Evolutionary conservation across 768 basidiomycete species (phyloP), one percentile per base, ranked within the genome.

Genomic region (Psilocybe azurescens): DNA sequence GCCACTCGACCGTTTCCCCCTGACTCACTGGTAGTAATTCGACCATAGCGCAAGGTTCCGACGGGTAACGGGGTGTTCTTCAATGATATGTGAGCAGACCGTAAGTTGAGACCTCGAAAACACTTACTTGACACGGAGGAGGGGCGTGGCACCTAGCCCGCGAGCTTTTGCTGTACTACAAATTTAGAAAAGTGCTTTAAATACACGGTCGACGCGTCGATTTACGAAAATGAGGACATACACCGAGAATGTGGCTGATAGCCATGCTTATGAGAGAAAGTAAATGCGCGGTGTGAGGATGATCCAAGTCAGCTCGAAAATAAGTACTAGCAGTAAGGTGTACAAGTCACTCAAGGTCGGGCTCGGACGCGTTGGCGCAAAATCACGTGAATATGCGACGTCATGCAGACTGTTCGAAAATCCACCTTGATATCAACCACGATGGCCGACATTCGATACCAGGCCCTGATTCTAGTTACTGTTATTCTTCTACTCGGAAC

Each of bases 1-100:
- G 79, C 92, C 92, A 93, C 68, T 87, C 80, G 3, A 92, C 85
- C 0, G 80, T 83, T 72, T 90, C 88, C 51, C 51, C 89, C 86
- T 54, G 80, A 85, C 41, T 80, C 73, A 18, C 71, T 76, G 8
- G 69, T 68, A 6, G 72, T 73, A 5, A 80, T 80, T 55, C 78
- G 74, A 0, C 91, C 91, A 67, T 93, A 91, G n/a, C 91, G 77
- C 60, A 93, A 74, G 16, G 78, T 79, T 2, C 88, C 89, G 14
- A 79, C 71, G n/a, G 79, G 74, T 41, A 93, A 83, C 0, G 68
- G 53, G 1, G 83, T 72, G 38, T 84, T 86, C 80, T 81, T 59
- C 11, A 58, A 32, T 29, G 24, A 13, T 62, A 36, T n/a, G 24
- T 33, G 50, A 38, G 46, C 13, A 53, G 48, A 9, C 20, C 16